Evolutionary conservation across 1,284 basidiomycete genomes (phyloP), one percentile per base, ranked within the genome.

Genomic region (Tylopilus sp.): DNA sequence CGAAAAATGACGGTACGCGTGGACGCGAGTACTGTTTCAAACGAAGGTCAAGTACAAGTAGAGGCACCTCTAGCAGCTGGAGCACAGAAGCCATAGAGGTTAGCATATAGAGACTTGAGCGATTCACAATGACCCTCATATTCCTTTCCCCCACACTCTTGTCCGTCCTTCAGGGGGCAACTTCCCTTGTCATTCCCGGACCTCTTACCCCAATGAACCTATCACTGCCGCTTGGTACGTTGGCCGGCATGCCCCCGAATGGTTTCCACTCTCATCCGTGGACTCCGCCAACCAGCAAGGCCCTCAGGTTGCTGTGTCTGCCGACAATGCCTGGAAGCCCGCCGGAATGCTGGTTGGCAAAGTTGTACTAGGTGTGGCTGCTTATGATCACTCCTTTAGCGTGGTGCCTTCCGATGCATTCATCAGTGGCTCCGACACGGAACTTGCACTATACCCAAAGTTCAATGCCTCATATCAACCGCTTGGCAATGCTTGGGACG

Each of bases 331-430:
- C 2, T 94, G 92, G 92, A 85, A 81, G 0, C 69, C 66, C 0
- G 91, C 92, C 49, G 88, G 89, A 56, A 87, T 94, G 77, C 90
- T 91, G 32, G 76, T 81, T 18, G 73, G 83, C 68, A 80, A 93
- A 80, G 87, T 93, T 72, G 82, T 91, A 22, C 86, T 94, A 56
- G 91, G 89, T 60, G 84, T 92, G 15, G 83, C 91, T 5, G 77
- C 85, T 16, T 91, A 89, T 71, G 89, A 84, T 2, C 83, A 87
- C 69, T 78, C 79, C 53, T 86, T 77, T 76, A 72, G 68, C 38
- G 84, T 86, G 61, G 36, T 73, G 15, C 69, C 75, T 29, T 65
- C 58, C n/a, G 65, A 72, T 58, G 83, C 83, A 3, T 70, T 80
- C 61, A 61, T 58, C 13, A 18, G 62, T 0, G 64, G 72, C 10